A percentile compares a stretch with the other conserved stretches of the same genome.
Conservation (phyloP, 768 basidiomycete genomes). For the Boletus rubescentipes region DNA sequence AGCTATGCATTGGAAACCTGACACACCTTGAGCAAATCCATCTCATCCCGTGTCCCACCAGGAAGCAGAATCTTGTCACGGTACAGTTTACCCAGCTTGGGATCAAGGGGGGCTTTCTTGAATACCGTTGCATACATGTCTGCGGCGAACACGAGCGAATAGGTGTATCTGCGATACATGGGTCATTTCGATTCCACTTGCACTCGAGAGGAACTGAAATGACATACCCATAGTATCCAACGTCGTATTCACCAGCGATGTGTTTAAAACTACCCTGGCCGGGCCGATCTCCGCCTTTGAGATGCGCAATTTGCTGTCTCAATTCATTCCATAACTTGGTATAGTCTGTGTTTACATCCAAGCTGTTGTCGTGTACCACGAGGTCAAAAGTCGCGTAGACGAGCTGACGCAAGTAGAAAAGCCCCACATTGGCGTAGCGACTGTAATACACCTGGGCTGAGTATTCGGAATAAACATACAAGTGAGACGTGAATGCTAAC, state of each 20-base stretch:
- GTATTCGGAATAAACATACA: not conserved
- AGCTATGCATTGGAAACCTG: not conserved
- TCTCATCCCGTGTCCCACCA: constrained; percentile 73
- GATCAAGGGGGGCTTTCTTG: constrained; percentile 71
- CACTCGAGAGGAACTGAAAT: not conserved
- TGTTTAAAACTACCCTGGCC: constrained; percentile 76
- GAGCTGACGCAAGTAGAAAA: constrained; percentile 65
- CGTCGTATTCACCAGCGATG: constrained; percentile 69
- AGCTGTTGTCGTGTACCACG: constrained; percentile 24
- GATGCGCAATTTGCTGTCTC: constrained; percentile 62
- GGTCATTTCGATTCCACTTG: not conserved
- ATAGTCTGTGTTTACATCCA: constrained; percentile 57
- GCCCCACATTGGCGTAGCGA: constrained; percentile 75
- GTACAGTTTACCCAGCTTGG: constrained; percentile 61
- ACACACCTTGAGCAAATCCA: constrained; percentile 65
- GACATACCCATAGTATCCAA: constrained; percentile 60
- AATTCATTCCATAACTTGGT: constrained; percentile 74
- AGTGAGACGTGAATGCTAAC: constrained; percentile 27
- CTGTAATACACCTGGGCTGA: constrained; percentile 28
- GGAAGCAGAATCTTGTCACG: constrained; percentile 71
- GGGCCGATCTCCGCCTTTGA: constrained; percentile 60
- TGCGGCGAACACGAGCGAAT: constrained; percentile 62
- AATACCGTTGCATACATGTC: constrained; percentile 72
- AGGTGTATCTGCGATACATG: constrained; percentile 51
- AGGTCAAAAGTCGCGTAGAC: constrained; percentile 53